Evolutionary conservation across 345 rosid species (phyloP), one percentile per base, ranked within the genome.

Genomic region (Citrus australasica): DNA sequence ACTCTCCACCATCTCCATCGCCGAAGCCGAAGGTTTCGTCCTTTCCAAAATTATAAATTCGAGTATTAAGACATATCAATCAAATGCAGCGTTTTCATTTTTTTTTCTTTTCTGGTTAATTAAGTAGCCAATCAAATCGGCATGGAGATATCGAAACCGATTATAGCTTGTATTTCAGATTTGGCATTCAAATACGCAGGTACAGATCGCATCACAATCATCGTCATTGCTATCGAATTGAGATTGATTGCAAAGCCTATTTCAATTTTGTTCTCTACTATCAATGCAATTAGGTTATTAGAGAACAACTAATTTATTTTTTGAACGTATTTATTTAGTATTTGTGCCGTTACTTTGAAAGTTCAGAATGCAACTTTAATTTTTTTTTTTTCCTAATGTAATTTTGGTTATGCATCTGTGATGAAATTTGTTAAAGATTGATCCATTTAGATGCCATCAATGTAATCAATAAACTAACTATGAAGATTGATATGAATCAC

Each of bases 101-200:
- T 74, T 30, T 22, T 17, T 40, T 30, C 37, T 19, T 24, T 37
- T 67, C 16, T 24, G 33, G 75, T 48, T 37, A 46, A 53, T 78
- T 76, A 75, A 78, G 80, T 96, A 91, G 96, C 94, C 32, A 89
- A 83, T 87, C 86, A 75, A 68, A 86, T 53, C 25, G 89, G 88
- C 38, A 84, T 92, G 93, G 97, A 92, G 24, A 83, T 92, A 72
- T 80, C 86, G 6, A 91, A 83, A 81, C 85, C 94, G 3, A 85
- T 92, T n/a, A 85, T 88, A 0, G 89, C 95, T 70, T 91, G 92
- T 83, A 70, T 93, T 30, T 80, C 94, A 35, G 98, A 93, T 84
- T 84, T 93, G 84, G 88, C 97, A 59, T 90, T 90, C 83, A 92
- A 87, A 81, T 95, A 87, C 70, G 78, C 96, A 53, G 97, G 98